Conservation (phyloP, 2,329 filamentous ascomycete species). For the Cladosporium halotolerans region DNA sequence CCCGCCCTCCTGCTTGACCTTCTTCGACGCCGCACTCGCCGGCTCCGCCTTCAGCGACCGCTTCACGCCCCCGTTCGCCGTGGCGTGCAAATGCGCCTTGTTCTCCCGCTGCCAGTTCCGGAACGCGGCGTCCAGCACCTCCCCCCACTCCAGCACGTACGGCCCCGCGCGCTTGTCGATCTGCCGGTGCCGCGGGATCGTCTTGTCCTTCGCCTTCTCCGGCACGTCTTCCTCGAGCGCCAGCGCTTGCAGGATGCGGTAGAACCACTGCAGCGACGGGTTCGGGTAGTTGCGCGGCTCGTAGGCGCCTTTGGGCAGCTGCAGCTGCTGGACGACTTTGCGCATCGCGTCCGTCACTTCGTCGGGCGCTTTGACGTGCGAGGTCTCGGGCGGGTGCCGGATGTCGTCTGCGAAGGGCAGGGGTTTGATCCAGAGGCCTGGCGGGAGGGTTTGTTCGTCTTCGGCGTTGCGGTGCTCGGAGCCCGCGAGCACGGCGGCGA, state of each 20-base stretch:
- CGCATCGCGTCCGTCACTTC: slow-evolving; percentile 76
- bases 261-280: slow-evolving; percentile 84
- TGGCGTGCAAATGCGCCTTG: slow-evolving; percentile 34
- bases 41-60: slow-evolving; percentile 24
- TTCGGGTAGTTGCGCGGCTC: slow-evolving; percentile 87
- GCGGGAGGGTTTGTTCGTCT: slow-evolving; percentile 65
- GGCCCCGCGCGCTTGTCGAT: slow-evolving; percentile 83
- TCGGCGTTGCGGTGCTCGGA: slow-evolving; percentile 58
- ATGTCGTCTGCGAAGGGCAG: slow-evolving; percentile 88
- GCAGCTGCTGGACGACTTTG: slow-evolving; percentile 72
- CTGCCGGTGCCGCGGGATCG: slow-evolving; percentile 74
- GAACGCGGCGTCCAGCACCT: slow-evolving; percentile 57
- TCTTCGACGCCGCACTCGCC: slow-evolving; percentile 26
- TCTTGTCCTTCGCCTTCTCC: slow-evolving; percentile 67
- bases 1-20: slow-evolving; percentile 35
- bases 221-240: slow-evolving; percentile 89
- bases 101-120: slow-evolving; percentile 33
- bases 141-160: slow-evolving; percentile 71
- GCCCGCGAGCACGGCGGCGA: slow-evolving; percentile 78
- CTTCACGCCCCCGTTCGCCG: slow-evolving; percentile 41
- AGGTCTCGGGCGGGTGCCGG: slow-evolving; percentile 62
- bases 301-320: slow-evolving; percentile 79
- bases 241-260: slow-evolving; percentile 83
- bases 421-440: slow-evolving; percentile 81
- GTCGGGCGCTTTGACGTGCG: slow-evolving; percentile 55